Conservation (phyloP, 192 early-diverging fungal species). For the Geosiphon pyriformis region DNA sequence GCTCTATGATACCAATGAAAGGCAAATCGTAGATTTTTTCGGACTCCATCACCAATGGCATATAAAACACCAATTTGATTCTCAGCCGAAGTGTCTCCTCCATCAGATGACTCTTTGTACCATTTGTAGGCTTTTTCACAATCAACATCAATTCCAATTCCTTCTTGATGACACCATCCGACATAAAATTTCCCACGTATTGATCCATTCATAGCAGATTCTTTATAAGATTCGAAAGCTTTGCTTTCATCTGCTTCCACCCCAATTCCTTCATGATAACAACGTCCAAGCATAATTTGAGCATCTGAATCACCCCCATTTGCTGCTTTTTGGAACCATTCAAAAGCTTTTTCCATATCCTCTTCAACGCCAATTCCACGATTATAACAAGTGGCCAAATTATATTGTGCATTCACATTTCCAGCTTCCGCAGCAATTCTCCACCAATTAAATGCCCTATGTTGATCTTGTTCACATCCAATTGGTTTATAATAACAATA, state of each 20-base stretch:
- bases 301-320: conserved; percentile 53
- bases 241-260: conserved; percentile 41
- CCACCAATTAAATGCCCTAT: conserved; percentile 58
- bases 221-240: conserved; percentile 59
- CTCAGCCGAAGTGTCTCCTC: conserved; percentile 55
- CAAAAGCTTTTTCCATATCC: conserved; percentile 58
- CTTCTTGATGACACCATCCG: conserved; percentile 60
- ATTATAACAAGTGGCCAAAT: conserved; percentile 76
- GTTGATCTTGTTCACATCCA: conserved; percentile 42
- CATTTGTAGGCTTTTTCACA: conserved; percentile 47
- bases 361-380: conserved; percentile 66
- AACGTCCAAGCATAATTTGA: conserved; percentile 53
- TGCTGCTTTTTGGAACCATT: conserved; percentile 52
- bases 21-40: conserved; percentile 44
- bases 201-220: conserved; percentile 59
- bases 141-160: conserved; percentile 52
- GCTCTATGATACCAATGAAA: conserved; percentile 53
- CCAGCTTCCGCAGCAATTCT: conserved; percentile 46
- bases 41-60: conserved; percentile 70
- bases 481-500: conserved; percentile 61
- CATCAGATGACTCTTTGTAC: conserved; percentile 57
- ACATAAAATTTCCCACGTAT: conserved; percentile 50
- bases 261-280: conserved; percentile 54
- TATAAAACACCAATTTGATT: conserved; percentile 79
- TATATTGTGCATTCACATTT: conserved; percentile 55